A percentile compares a stretch with the other conserved stretches of the same genome.
Evolutionary conservation across 179 eudicot species (phyloP).

Genomic region (Heliamphora pulchella): DNA sequence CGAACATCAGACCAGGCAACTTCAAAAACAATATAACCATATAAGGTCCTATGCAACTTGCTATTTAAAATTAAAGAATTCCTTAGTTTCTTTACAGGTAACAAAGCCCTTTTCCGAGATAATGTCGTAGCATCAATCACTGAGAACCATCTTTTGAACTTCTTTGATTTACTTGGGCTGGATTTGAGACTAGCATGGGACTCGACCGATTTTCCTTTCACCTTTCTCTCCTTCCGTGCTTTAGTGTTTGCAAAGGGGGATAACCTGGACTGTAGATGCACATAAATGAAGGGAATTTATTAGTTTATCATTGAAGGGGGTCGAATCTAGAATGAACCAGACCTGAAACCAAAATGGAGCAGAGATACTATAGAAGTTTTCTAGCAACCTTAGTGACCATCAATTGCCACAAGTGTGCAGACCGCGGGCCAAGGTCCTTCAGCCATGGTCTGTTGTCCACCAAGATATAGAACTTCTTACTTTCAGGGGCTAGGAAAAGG

Average conservation of each 20-base stretch:
- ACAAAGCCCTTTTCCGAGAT: conserved; percentile 68
- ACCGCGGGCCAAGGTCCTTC: conserved; percentile 62
- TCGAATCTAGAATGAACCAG: no score
- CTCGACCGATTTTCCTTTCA: conserved; percentile 31
- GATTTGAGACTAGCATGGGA: conserved; percentile 30
- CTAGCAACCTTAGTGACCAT: conserved; percentile 88
- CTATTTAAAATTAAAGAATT: conserved; percentile 60
- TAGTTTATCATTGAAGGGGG: background rate
- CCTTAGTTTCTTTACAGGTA: conserved; percentile 80
- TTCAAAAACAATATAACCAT: conserved; percentile 90
- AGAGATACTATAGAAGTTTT: background rate
- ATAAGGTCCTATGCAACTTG: conserved; percentile 74
- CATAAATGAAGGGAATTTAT: conserved; percentile 1
- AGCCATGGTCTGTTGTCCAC: conserved; percentile 98
- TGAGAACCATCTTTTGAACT: conserved; percentile 59
- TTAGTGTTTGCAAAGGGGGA: conserved; percentile 92
- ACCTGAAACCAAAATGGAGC: background rate
- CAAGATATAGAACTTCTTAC: conserved; percentile 70
- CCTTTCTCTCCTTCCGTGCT: conserved; percentile 48
- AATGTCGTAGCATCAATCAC: conserved; percentile 66
- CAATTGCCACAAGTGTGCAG: conserved; percentile 93
- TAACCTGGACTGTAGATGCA: conserved; percentile 64
- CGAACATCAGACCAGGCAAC: conserved; percentile 80
- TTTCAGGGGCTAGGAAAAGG: conserved; percentile 66
- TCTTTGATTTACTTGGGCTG: conserved; percentile 32